Conservation (phyloP, 202 grass and related monocot genomes). For the Digitaria exilis region DNA sequence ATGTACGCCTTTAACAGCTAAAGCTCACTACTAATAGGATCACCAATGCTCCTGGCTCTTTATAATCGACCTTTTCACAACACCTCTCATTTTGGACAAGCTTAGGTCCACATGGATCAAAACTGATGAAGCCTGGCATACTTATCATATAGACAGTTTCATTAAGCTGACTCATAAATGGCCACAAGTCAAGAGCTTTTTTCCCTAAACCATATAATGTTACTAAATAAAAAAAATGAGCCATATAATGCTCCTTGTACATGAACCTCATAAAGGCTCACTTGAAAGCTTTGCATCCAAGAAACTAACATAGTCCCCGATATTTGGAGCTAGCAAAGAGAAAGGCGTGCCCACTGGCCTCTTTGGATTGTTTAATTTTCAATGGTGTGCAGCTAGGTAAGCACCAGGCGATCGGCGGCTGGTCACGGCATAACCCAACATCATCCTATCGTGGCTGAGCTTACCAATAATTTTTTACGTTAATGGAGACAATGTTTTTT, state of each 20-base stretch:
- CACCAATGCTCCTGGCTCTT: neutral
- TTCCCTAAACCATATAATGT: neutral
- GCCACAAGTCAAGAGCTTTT: too few species aligned
- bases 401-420: neutral
- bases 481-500: neutral
- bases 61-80: neutral
- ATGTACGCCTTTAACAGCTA: too few species aligned
- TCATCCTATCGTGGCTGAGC: neutral
- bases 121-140: neutral
- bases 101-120: neutral
- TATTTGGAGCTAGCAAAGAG: neutral
- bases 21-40: too few species aligned
- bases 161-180: too few species aligned
- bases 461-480: neutral
- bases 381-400: too few species aligned
- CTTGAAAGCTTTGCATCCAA: neutral
- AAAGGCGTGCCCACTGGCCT: neutral
- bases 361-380: neutral
- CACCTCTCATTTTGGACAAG: neutral
- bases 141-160: too few species aligned
- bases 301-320: neutral
- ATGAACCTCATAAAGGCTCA: neutral
- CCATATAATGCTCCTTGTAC: neutral
- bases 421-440: slow-evolving; percentile 3
- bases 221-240: neutral